phyloP scores from a whole-genome alignment of 1,284 basidiomycete species.

The Leccinum insigne region DNA sequence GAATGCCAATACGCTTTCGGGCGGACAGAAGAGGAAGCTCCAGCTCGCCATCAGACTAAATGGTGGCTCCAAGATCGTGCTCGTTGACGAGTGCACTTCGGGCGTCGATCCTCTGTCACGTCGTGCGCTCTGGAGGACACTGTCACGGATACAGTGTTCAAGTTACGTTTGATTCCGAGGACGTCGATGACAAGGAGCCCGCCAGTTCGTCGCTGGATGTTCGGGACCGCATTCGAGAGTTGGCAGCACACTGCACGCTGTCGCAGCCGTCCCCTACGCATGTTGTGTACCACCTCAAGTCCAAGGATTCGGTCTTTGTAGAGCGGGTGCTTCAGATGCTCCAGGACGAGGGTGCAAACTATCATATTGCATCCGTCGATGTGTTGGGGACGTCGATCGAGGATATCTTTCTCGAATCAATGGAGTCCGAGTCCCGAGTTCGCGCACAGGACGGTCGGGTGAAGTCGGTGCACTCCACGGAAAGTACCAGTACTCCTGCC shows the following conservation, averaged over 20 bases:
- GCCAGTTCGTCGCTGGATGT: constrained; percentile 34
- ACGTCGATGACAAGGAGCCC: constrained; percentile 15
- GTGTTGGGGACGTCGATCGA: constrained; percentile 75
- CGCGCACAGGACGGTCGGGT: neutral
- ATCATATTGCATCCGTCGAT: constrained; percentile 56
- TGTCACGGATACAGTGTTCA: constrained; percentile 73
- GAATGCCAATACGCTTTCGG: constrained; percentile 66
- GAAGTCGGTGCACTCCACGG: constrained; percentile 19
- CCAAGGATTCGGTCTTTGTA: constrained; percentile 54
- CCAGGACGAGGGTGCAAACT: constrained; percentile 41
- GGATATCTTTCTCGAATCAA: constrained; percentile 76
- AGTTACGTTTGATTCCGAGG: constrained; percentile 42
- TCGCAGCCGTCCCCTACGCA: constrained; percentile 42
- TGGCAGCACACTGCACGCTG: constrained; percentile 49
- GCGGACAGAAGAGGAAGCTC: constrained; percentile 82
- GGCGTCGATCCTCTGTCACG: constrained; percentile 81
- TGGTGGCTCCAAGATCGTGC: constrained; percentile 71
- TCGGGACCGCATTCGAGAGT: constrained; percentile 41
- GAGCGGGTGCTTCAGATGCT: constrained; percentile 57
- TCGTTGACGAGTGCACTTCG: constrained; percentile 80
- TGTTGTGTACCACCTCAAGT: constrained; percentile 54
- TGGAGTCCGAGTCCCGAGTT: constrained; percentile 44
- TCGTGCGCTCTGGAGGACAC: constrained; percentile 73
- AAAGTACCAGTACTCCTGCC: neutral
- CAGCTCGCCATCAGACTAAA: constrained; percentile 78